Evolutionary conservation across 2,329 filamentous ascomycete genomes (phyloP), one percentile per base, ranked within the genome.

Genomic region (Colletotrichum sojae): DNA sequence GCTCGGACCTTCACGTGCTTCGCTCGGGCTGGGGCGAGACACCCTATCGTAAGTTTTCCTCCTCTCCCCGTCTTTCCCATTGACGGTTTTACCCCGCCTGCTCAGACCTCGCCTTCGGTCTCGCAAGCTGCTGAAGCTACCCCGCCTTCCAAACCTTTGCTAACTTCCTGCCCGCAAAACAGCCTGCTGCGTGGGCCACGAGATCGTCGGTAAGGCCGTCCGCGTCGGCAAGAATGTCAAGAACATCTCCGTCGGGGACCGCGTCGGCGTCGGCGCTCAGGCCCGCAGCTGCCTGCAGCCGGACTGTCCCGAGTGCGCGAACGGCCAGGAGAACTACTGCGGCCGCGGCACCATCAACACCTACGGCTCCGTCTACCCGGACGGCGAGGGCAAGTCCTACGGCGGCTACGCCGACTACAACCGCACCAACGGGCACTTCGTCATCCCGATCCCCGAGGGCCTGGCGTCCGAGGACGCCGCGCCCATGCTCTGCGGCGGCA

Each of bases 401-500:
- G 91, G 91, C 12, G 91, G 87, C 22, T 78, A 83, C 56, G 76
- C 76, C 2, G 72, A 73, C 25, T 80, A 81, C 61, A 77, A 81
- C 62, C 76, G 79, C 13, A 75, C 73, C 36, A 75, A 76, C 9
- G 76, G 75, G 18, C 77, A 77, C 67, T 93, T 92, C 65, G 82
- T 82, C 18, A 71, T 86, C 71, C 82, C 82, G 72, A 84, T 86
- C 52, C 83, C 83, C 6, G 79, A 83, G 3, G 77, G 76, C 4
- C 64, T 86, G 5, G 71, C 76, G 1, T 79, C 78, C 0, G 83
- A 82, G 56, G 70, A 79, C 49, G 82, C 83, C 2, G 84, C 91
- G 20, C 91, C 91, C 3, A 89, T 94, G 86, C 83, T 94, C 36
- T 94, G 92, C 75, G 92, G 86, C 25, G 91, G 92, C 12, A 85